A percentile compares a stretch with the other conserved stretches of the same genome.
These are phyloP conservation scores for Stachybotrys chartarum DNA, from an alignment of 2,329 filamentous ascomycete species.

Conservation along the genomic window DNA sequence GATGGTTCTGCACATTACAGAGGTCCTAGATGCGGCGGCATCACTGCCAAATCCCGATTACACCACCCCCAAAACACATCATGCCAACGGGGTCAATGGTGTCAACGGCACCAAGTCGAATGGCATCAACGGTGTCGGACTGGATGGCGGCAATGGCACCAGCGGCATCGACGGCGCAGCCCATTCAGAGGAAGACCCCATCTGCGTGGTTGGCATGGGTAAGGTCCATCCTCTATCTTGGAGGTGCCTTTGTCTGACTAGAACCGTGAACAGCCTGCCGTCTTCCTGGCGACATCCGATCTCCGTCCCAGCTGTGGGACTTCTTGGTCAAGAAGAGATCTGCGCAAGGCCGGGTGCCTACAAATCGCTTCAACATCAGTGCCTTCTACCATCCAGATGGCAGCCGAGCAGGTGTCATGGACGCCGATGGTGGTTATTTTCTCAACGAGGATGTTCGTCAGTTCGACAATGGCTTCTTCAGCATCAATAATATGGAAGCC, in stretches of 20 bases:
- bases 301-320: conserved; percentile 14
- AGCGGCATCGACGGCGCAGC: no score
- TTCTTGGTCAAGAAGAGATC: conserved; percentile 12
- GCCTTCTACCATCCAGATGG: conserved; percentile 15
- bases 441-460: background rate
- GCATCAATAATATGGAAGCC: background rate
- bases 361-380: conserved; percentile 15
- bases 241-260: background rate
- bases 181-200: background rate
- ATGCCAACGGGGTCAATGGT: no score
- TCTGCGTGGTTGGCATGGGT: background rate
- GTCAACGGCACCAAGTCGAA: no score
- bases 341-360: conserved; percentile 12
- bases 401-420: conserved; percentile 7
- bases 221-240: background rate
- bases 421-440: background rate
- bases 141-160: no score
- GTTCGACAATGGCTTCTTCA: background rate
- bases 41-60: no score
- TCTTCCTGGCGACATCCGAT: conserved; percentile 15
- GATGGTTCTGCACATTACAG: no score
- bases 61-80: no score
- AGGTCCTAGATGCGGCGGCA: no score
- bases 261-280: conserved; percentile 8
- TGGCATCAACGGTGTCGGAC: no score